Conservation (phyloP, 2,329 filamentous ascomycete species). For the Trichoderma citrinoviride region DNA sequence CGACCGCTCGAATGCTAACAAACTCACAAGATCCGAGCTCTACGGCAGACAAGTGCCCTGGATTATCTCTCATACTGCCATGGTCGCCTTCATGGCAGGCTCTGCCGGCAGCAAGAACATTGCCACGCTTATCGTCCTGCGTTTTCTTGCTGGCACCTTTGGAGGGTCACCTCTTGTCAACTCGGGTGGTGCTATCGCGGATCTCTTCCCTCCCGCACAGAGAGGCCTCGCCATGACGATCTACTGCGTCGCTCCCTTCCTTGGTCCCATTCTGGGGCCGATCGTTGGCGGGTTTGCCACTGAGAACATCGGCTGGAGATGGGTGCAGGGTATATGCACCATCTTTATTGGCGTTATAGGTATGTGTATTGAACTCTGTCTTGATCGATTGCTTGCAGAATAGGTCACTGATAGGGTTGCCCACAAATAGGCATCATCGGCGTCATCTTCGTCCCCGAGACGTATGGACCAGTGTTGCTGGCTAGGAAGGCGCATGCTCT, state of each 20-base stretch:
- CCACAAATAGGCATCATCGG: neutral
- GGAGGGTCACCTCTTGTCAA: slow-evolving; percentile 37
- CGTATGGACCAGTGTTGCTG: neutral
- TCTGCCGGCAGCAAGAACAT: slow-evolving; percentile 57
- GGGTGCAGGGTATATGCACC: neutral
- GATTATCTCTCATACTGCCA: slow-evolving; percentile 54
- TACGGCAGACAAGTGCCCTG: slow-evolving; percentile 61
- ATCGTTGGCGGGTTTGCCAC: neutral
- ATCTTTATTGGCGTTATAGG: neutral
- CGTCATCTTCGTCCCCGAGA: neutral
- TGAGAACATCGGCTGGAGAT: neutral
- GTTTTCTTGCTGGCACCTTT: neutral
- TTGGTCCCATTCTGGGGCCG: neutral
- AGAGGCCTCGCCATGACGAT: neutral
- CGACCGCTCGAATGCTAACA: too few species aligned
- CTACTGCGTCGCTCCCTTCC: neutral
- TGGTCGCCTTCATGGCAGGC: slow-evolving; percentile 56
- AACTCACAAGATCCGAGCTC: slow-evolving; percentile 48
- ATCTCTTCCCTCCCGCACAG: neutral
- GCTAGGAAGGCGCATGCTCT: slow-evolving; percentile 33
- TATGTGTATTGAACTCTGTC: too few species aligned
- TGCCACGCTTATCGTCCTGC: slow-evolving; percentile 31
- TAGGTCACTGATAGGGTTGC: too few species aligned
- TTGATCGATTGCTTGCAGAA: too few species aligned
- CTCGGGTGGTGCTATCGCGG: neutral